phyloP scores from a whole-genome alignment of 768 basidiomycete genomes.

The Tulasnella calospora region DNA sequence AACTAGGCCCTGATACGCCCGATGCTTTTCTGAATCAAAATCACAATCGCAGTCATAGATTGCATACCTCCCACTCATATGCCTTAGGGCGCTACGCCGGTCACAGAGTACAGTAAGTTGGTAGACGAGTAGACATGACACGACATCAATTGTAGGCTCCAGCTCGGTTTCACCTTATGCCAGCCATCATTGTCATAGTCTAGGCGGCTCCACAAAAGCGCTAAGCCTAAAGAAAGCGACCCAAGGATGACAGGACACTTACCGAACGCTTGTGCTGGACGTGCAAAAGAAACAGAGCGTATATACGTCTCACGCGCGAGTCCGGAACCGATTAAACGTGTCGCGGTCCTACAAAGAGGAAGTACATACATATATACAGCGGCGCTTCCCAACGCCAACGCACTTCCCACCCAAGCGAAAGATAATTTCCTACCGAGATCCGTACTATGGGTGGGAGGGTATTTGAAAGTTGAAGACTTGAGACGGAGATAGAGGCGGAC shows the following conservation, averaged over 20 bases:
- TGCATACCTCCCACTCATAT: conserved; percentile 41
- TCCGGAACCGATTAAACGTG: too few relatives aligned
- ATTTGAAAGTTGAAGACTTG: not conserved
- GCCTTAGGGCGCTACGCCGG: conserved; percentile 34
- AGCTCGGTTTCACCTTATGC: conserved; percentile 29
- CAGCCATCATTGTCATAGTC: conserved; percentile 43
- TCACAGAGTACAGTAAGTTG: not conserved
- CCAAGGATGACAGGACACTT: conserved; percentile 36
- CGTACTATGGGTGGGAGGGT: not conserved
- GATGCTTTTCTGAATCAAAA: conserved; percentile 45
- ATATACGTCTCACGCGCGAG: too few relatives aligned
- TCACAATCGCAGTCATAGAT: conserved; percentile 41
- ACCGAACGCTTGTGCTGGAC: conserved; percentile 38
- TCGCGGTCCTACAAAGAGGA: too few relatives aligned
- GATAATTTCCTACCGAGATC: conserved; percentile 23
- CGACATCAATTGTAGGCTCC: too few relatives aligned
- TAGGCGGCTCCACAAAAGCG: conserved; percentile 40
- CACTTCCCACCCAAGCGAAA: conserved; percentile 28
- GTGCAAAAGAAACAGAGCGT: too few relatives aligned
- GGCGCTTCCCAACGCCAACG: conserved; percentile 33
- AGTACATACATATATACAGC: too few relatives aligned
- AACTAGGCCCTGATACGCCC: conserved; percentile 32
- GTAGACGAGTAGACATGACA: too few relatives aligned
- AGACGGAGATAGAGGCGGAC: not conserved
- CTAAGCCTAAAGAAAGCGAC: conserved; percentile 38